Evolutionary conservation across 2,329 filamentous ascomycete genomes (phyloP).

Genomic region (Exophiala mesophila): DNA sequence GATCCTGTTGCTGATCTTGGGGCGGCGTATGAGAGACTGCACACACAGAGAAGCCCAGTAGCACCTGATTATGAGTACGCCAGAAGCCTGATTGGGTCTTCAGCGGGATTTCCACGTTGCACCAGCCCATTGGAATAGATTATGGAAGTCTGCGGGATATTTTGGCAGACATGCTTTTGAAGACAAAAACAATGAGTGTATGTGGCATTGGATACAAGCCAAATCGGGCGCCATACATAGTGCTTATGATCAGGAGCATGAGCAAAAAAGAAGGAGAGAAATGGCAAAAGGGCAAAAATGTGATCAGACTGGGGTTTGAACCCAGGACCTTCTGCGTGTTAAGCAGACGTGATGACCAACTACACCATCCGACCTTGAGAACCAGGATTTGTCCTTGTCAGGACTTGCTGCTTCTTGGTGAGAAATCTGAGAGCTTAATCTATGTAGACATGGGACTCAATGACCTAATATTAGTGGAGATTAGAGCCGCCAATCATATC

Average conservation of each 20-base stretch:
- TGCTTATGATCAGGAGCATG: no score
- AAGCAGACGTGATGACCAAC: constrained; percentile 36
- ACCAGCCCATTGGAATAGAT: constrained; percentile 20
- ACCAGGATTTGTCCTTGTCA: no score
- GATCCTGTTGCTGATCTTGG: constrained; percentile 21
- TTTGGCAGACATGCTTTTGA: background rate
- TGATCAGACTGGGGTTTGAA: constrained; percentile 28
- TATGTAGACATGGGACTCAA: no score
- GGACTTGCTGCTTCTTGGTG: no score
- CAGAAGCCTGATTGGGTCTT: constrained; percentile 15
- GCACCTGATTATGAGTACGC: no score
- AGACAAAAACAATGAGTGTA: background rate
- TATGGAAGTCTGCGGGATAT: background rate
- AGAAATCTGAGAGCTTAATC: no score
- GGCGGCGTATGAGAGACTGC: constrained; percentile 19
- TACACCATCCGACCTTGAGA: constrained; percentile 34
- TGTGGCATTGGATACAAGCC: no score
- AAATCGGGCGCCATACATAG: no score
- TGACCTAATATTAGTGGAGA: no score
- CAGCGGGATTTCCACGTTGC: constrained; percentile 20
- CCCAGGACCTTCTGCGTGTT: constrained; percentile 35
- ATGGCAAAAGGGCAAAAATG: background rate
- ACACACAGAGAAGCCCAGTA: constrained; percentile 20
- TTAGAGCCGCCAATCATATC: no score
- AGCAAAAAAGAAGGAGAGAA: no score